Percentiles rank a stretch among this genome's conserved stretches.
Conservation (phyloP, 371 early-diverging fungal genomes). For the Mortierella sp. region DNA sequence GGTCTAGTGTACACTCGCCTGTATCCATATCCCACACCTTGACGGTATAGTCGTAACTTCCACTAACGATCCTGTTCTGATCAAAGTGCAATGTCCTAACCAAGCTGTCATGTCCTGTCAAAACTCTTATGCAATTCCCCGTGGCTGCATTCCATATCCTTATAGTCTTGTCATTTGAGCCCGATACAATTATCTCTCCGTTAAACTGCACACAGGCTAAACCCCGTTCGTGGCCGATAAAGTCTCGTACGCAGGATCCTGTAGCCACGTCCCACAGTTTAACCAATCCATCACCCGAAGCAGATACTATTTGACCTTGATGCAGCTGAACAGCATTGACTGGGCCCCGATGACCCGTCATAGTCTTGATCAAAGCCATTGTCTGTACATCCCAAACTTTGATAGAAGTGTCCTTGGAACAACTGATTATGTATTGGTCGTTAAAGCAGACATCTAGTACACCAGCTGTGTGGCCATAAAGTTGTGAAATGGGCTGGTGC, state of each 20-base stretch:
- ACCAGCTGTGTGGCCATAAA: constrained; percentile 81
- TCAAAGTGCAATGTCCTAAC: constrained; percentile 91
- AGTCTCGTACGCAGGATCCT: constrained; percentile 74
- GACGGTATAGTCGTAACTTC: constrained; percentile 94
- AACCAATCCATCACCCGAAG: constrained; percentile 87
- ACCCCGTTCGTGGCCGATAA: constrained; percentile 83
- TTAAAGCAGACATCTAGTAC: constrained; percentile 88
- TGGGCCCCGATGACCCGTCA: constrained; percentile 87
- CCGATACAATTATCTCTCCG: constrained; percentile 89
- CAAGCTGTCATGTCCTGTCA: constrained; percentile 89
- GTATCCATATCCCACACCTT: constrained; percentile 91
- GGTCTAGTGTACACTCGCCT: constrained; percentile 67
- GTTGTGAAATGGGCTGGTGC: constrained; percentile 55
- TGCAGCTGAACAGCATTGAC: constrained; percentile 89
- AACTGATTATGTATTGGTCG: constrained; percentile 81
- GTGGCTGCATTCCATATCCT: constrained; percentile 94
- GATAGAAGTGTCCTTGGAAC: constrained; percentile 94
- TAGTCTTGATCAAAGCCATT: constrained; percentile 68
- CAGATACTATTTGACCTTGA: constrained; percentile 81
- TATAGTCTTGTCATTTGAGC: constrained; percentile 95
- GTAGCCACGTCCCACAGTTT: constrained; percentile 88
- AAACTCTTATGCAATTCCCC: constrained; percentile 78
- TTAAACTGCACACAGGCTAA: constrained; percentile 95
- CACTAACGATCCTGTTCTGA: constrained; percentile 77
- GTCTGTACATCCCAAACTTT: constrained; percentile 83